Percentiles rank a stretch among this genome's conserved stretches.
Evolutionary conservation across 1,139 yeast genomes (phyloP).

Genomic region (Diutina catenulata): DNA sequence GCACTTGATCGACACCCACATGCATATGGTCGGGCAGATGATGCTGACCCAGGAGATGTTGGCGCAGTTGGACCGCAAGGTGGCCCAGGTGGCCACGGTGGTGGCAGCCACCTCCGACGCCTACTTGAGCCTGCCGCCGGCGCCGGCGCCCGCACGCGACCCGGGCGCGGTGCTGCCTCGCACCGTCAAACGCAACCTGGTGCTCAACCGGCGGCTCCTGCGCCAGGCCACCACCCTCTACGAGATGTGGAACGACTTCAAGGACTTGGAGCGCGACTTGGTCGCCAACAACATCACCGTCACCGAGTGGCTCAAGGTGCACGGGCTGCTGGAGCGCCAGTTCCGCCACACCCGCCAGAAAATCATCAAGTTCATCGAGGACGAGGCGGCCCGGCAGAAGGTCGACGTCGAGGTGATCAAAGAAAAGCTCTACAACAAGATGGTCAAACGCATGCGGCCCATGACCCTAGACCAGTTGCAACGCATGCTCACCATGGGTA

Average conservation of each 20-base stretch:
- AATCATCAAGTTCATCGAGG: slow-evolving; percentile 23
- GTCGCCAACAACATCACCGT: slow-evolving; percentile 18
- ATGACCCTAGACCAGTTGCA: slow-evolving; percentile 31
- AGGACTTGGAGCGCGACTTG: slow-evolving; percentile 19
- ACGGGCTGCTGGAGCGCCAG: slow-evolving; percentile 24
- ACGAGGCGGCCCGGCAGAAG: slow-evolving; percentile 18
- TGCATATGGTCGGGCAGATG: neutral
- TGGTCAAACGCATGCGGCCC: slow-evolving; percentile 13
- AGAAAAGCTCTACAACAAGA: slow-evolving; percentile 20
- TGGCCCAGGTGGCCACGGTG: neutral
- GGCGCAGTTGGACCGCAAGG: neutral
- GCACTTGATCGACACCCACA: neutral
- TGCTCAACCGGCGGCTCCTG: slow-evolving; percentile 9
- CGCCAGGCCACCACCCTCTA: slow-evolving; percentile 22
- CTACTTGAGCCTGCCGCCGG: no score
- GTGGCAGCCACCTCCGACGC: no score
- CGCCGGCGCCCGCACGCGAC: no score
- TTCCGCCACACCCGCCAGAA: slow-evolving; percentile 24
- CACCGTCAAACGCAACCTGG: neutral
- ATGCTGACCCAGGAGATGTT: neutral
- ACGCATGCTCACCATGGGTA: slow-evolving; percentile 24
- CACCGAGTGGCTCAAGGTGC: slow-evolving; percentile 26
- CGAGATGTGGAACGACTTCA: slow-evolving; percentile 31
- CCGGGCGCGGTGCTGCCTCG: neutral
- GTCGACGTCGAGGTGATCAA: slow-evolving; percentile 17